Evolutionary conservation across 257 asterid genomes (phyloP), one percentile per base, ranked within the genome.

Genomic region (Knoxia roxburghii): DNA sequence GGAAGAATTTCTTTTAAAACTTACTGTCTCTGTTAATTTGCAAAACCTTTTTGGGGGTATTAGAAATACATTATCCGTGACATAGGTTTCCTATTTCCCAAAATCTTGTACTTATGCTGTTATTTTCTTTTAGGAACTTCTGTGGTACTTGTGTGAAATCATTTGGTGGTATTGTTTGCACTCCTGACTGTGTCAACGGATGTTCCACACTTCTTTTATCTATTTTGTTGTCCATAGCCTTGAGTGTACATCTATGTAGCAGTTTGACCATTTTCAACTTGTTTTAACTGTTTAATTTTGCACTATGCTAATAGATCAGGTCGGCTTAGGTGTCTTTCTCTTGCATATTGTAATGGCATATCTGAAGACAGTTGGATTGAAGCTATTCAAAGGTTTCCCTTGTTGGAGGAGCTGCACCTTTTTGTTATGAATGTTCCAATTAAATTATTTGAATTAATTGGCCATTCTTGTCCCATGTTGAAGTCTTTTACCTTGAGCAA

Each of bases 391-490:
- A 78, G 35, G 32, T 60, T 80, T 29, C 78, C 87, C 5, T 43
- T 61, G 43, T 65, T 86, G 67, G 86, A 84, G 68, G 88, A 84
- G 78, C 58, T 86, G 79, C 85, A 84, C 51, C 78, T 86, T 57
- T 23, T 21, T 18, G 29, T 27, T 40, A 35, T 64, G 4, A 9
- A 37, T 9, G 41, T 37, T 37, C 41, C 41, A 37, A 3, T 9
- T 37, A 9, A 24, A 43, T 51, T 62, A 2, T 60, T 82, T 29
- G 81, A 77, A 50, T 14, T 56, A 24, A 69, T 82, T n/a, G 86
- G 88, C 56, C 40, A 35, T 52, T 71, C 80, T 39, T 77, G 85
- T 73, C 79, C 80, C 14, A 65, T 35, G 57, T 52, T 83, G 76
- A 81, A 72, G 55, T 76, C 84, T 50, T 79, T 82, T 60, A 45